Conservation (phyloP, 2,329 filamentous ascomycete genomes). For the Trichoderma koningiopsis region DNA sequence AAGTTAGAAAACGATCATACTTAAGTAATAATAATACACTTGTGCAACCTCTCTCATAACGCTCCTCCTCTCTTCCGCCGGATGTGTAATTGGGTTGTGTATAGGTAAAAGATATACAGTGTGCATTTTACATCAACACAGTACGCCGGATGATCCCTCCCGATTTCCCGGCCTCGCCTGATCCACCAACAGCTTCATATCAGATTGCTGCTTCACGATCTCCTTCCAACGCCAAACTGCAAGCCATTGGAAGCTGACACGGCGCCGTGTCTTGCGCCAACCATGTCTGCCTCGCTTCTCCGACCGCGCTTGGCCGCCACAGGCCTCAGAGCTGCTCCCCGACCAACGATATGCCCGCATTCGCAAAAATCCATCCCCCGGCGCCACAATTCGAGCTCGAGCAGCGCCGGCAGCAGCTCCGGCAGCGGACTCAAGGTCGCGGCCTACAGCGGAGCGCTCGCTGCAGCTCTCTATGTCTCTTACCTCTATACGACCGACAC, state of each 20-base stretch:
- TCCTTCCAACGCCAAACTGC: neutral
- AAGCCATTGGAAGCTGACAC: conserved; percentile 29
- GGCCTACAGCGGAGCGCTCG: conserved; percentile 46
- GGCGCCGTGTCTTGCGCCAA: conserved; percentile 26
- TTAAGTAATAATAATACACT: too few species aligned
- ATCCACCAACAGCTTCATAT: neutral
- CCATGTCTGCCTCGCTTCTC: conserved; percentile 24
- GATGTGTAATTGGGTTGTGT: too few species aligned
- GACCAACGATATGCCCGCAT: neutral
- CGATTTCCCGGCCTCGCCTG: conserved; percentile 15
- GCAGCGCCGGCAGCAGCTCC: neutral
- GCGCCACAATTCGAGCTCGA: conserved; percentile 19
- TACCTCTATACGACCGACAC: conserved; percentile 77
- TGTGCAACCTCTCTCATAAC: too few species aligned
- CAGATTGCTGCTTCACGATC: neutral
- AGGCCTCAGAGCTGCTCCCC: conserved; percentile 2
- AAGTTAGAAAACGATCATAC: too few species aligned
- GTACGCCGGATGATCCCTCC: conserved; percentile 14
- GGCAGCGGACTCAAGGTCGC: conserved; percentile 36
- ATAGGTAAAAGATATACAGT: neutral
- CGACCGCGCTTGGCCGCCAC: conserved; percentile 23
- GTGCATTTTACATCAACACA: neutral
- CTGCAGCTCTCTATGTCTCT: conserved; percentile 47
- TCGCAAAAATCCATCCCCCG: conserved; percentile 7
- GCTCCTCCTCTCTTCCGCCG: too few species aligned